A percentile compares a stretch with the other conserved stretches of the same genome.
Evolutionary conservation across 2,329 filamentous ascomycete species (phyloP).

Genomic region (Colletotrichum sp.): DNA sequence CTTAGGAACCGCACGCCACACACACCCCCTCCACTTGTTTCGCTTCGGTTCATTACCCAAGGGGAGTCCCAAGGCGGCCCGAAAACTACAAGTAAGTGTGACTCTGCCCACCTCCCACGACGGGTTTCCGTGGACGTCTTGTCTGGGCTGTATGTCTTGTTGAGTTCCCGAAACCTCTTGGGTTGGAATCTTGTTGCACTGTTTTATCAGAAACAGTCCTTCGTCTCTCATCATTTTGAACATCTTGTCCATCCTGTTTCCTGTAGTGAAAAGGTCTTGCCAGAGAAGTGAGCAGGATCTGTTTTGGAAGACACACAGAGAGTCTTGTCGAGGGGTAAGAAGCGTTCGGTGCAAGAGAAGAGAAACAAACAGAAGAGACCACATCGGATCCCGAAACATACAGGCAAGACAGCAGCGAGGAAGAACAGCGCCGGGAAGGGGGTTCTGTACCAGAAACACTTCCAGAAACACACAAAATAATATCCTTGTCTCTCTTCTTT

Average conservation of each 20-base stretch:
- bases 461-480: neutral
- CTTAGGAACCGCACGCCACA: neutral
- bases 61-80: neutral
- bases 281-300: neutral
- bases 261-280: neutral
- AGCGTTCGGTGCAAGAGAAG: neutral
- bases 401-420: neutral
- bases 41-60: neutral
- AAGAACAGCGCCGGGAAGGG: neutral
- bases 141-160: neutral
- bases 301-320: neutral
- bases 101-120: neutral
- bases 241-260: neutral
- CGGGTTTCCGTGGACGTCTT: neutral
- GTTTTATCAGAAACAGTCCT: neutral
- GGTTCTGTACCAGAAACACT: neutral
- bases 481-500: neutral
- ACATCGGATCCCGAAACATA: neutral
- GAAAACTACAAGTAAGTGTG: conserved; percentile 9
- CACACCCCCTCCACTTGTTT: neutral
- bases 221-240: neutral
- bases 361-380: neutral
- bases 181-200: too few species aligned
- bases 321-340: neutral
- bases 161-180: neutral